Evolutionary conservation across 2,329 filamentous ascomycete species (phyloP).

Genomic region (Diaporthe australafricana): DNA sequence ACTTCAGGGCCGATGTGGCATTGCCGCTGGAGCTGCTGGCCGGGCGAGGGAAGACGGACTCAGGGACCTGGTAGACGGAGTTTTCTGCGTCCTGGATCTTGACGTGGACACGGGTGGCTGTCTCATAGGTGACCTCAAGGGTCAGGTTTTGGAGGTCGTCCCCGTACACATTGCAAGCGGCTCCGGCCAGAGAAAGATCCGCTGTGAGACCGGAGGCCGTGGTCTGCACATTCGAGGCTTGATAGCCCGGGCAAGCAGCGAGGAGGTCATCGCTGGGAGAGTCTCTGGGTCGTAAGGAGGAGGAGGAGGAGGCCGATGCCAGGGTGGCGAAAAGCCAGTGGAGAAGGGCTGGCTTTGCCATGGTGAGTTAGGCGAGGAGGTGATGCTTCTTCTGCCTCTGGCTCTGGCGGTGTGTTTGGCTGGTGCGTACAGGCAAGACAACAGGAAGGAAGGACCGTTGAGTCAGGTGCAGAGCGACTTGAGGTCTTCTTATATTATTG

Average conservation of each 20-base stretch:
- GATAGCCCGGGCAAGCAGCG: conserved; percentile 70
- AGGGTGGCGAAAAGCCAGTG: conserved; percentile 38
- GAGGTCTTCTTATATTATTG: conserved; percentile 4
- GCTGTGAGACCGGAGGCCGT: conserved; percentile 67
- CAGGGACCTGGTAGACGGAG: conserved; percentile 80
- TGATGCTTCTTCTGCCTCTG: background rate
- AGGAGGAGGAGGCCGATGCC: conserved; percentile 32
- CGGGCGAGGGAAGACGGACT: conserved; percentile 74
- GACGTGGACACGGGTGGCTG: conserved; percentile 79
- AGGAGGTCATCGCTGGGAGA: conserved; percentile 45
- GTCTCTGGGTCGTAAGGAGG: conserved; percentile 34
- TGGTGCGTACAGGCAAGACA: background rate
- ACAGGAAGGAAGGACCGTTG: background rate
- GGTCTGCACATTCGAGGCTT: conserved; percentile 65
- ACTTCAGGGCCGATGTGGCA: conserved; percentile 44
- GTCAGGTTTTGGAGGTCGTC: conserved; percentile 72
- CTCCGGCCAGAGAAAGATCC: conserved; percentile 71
- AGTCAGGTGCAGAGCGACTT: background rate
- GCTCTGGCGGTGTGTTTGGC: background rate
- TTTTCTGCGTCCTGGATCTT: conserved; percentile 78
- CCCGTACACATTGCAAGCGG: conserved; percentile 76
- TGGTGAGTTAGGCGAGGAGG: background rate
- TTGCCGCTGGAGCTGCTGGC: conserved; percentile 38
- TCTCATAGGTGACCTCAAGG: conserved; percentile 74
- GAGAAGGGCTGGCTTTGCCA: conserved; percentile 33